Conservation (phyloP, 169 alveolate species). For the Plasmodium malariae region DNA sequence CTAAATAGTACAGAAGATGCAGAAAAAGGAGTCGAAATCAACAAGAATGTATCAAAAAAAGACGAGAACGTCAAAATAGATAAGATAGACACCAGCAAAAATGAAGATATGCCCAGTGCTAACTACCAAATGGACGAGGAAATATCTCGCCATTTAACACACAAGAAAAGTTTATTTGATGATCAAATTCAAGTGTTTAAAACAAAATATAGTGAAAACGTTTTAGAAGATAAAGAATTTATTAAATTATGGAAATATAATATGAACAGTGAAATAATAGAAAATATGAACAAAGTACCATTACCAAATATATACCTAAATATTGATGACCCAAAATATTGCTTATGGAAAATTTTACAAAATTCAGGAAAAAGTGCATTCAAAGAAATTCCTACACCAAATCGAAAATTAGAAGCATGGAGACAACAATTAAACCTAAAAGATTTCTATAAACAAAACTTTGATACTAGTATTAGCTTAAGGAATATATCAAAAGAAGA, state of each 20-base stretch:
- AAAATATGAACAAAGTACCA: conserved; percentile 36
- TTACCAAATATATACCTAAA: conserved; percentile 67
- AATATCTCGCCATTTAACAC: conserved; percentile 39
- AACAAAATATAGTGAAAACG: conserved; percentile 53
- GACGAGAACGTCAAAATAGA: neutral
- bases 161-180: conserved; percentile 56
- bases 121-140: conserved; percentile 47
- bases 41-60: neutral
- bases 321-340: conserved; percentile 73
- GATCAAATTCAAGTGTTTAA: conserved; percentile 46
- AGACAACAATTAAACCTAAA: conserved; percentile 75
- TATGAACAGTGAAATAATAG: conserved; percentile 57
- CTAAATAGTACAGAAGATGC: neutral
- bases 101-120: neutral
- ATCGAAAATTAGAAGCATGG: conserved; percentile 78
- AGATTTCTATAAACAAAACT: conserved; percentile 62
- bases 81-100: neutral
- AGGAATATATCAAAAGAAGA: conserved; percentile 67
- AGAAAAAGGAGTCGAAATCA: neutral
- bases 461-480: conserved; percentile 70
- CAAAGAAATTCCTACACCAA: conserved; percentile 71
- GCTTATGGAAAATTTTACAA: conserved; percentile 74
- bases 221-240: conserved; percentile 63
- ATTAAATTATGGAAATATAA: conserved; percentile 70
- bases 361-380: conserved; percentile 73